These are phyloP conservation scores for Colletotrichum shisoi DNA, from an alignment of 2,329 filamentous ascomycete species.

Conservation along the genomic window DNA sequence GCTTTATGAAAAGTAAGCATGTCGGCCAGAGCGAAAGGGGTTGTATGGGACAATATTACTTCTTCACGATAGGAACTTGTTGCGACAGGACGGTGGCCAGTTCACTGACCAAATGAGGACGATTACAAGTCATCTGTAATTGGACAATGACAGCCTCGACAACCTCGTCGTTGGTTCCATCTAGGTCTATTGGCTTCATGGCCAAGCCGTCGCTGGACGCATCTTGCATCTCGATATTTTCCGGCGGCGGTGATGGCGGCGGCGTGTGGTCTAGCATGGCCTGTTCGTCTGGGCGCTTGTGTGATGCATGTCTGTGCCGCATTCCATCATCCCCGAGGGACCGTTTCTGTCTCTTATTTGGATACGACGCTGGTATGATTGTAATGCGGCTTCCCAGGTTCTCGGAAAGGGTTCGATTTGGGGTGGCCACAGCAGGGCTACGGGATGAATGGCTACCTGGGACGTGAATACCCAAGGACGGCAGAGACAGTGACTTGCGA, in stretches of 20 bases:
- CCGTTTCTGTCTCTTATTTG: conserved; percentile 77
- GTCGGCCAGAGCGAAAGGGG: conserved; percentile 21
- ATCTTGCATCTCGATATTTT: conserved; percentile 10
- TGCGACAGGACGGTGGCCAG: conserved; percentile 80
- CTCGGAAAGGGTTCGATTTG: conserved; percentile 40
- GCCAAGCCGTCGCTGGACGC: neutral
- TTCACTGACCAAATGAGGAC: conserved; percentile 94
- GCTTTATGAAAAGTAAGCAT: conserved; percentile 58
- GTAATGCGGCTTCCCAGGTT: conserved; percentile 36
- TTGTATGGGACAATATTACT: conserved; percentile 66
- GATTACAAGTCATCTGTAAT: conserved; percentile 86
- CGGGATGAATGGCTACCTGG: conserved; percentile 71
- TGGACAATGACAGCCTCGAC: conserved; percentile 90
- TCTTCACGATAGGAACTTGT: conserved; percentile 83
- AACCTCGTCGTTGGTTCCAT: conserved; percentile 92
- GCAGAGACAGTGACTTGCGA: conserved; percentile 92
- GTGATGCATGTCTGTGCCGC: conserved; percentile 17
- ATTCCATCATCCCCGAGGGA: conserved; percentile 66
- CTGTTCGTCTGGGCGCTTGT: conserved; percentile 42
- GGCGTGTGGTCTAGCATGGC: conserved; percentile 76
- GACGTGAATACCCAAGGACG: conserved; percentile 90
- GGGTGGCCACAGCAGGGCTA: conserved; percentile 59
- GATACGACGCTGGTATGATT: conserved; percentile 48
- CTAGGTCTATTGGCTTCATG: conserved; percentile 62
- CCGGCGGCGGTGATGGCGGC: conserved; percentile 49